A percentile compares a stretch with the other conserved stretches of the same genome.
Evolutionary conservation across 345 rosid species (phyloP).

Genomic region (Arabidopsis arenosa): DNA sequence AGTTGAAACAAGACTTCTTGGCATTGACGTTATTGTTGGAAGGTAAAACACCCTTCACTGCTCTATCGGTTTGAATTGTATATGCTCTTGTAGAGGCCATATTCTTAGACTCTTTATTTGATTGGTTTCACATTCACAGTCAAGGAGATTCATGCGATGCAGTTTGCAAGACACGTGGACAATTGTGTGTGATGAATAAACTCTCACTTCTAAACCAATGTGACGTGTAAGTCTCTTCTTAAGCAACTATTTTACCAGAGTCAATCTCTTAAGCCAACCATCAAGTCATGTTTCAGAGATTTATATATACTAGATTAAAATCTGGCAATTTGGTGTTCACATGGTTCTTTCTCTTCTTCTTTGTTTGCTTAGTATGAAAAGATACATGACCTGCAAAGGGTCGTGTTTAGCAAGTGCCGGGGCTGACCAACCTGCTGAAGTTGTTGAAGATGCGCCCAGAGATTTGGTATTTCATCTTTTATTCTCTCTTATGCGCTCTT

Average conservation of each 20-base stretch:
- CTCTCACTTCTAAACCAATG: conserved; percentile 85
- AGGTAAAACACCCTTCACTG: conserved; percentile 50
- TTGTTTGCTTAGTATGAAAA: conserved; percentile 63
- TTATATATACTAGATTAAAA: neutral
- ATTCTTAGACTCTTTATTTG: conserved; percentile 20
- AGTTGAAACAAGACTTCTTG: conserved; percentile 72
- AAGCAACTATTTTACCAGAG: conserved; percentile 7
- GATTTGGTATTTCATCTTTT: conserved; percentile 63
- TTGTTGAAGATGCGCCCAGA: conserved; percentile 84
- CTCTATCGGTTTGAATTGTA: conserved; percentile 19
- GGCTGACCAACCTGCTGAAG: conserved; percentile 95
- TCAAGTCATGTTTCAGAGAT: conserved; percentile 14
- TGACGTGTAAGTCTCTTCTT: conserved; percentile 63
- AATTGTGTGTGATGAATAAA: conserved; percentile 86
- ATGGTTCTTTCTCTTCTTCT: conserved; percentile 14
- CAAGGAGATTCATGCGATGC: conserved; percentile 91
- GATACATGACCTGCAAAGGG: conserved; percentile 88
- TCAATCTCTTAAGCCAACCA: neutral
- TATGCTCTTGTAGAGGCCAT: conserved; percentile 7
- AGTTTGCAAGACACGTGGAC: conserved; percentile 80
- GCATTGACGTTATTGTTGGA: conserved; percentile 81
- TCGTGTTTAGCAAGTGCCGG: conserved; percentile 84
- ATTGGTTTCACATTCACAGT: conserved; percentile 54
- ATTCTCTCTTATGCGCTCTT: neutral
- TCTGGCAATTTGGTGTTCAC: conserved; percentile 3